Base-by-base conservation (phyloP, 306 rosid species). In the Styphnolobium japonicum region DNA sequence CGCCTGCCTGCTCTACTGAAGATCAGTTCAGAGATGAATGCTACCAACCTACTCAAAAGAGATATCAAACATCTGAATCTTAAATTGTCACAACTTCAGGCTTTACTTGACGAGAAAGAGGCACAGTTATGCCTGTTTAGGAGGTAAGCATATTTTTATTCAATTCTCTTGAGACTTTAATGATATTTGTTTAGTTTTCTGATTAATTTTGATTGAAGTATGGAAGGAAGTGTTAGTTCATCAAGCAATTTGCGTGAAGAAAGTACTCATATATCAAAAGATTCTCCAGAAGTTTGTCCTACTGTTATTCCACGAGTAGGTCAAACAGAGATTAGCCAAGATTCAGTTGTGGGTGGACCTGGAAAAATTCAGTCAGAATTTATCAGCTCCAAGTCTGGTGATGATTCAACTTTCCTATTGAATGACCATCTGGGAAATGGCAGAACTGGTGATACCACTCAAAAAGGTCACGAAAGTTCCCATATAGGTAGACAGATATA, bases 1-100 rank as follows among this genome's bases (percentile, higher is more conserved):
- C 95, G 95, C 67, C 77, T 92, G 65, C 98, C 98, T 79, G 90
- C 97, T 43, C 83, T 91, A 11, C 78, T 94, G 85, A 94, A 88
- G 88, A 89, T 92, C 77, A 89, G 95, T 80, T 84, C 97, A 66
- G 97, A 94, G 73, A 90, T 85, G 85, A 91, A 86, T 84, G 80
- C 94, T 33, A 80, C 87, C 77, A 85, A 84, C 89, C 85, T 83
- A 22, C 88, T 94, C 74, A 92, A 92, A 85, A 86, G 85, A 73
- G 97, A 94, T 73, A 85, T 94, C 72, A 61, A 80, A 37, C 95
- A 89, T 74, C 87, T 94, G 11, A 94, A 94, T 83, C 74, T 86
- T 48, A 94, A 90, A 83, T 81, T 94, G 73, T 89, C 97, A 19
- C 89, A 88, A 63, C 97, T 91, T 84, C 97, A 92, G 87, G 93